Evolutionary conservation across 2,329 filamentous ascomycete genomes (phyloP), one percentile per base, ranked within the genome.

Genomic region (Sporothrix curviconia): DNA sequence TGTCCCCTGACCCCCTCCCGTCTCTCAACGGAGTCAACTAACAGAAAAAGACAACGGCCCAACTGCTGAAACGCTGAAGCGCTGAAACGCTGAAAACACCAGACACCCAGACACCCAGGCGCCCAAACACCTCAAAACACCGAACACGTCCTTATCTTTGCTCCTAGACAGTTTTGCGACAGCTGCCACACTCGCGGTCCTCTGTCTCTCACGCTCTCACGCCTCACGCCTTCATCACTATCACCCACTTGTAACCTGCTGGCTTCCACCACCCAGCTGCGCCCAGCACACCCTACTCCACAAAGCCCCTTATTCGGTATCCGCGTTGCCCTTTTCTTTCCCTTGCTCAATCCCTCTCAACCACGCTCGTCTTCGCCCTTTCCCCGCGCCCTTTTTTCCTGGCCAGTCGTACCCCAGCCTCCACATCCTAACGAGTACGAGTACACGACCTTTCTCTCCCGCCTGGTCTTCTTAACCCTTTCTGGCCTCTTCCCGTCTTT

Each of bases 401-500:
- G 28, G n/a, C n/a, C n/a, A n/a, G n/a, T n/a, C n/a, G n/a, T n/a
- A n/a, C n/a, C 28, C 39, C 40, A 50, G 53, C 43, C 39, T 50
- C 34, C 56, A 40, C 49, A 36, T 46, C 36, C 37, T 25, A 40
- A 36, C 25, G 49, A 4, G 22, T n/a, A n/a, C n/a, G n/a, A n/a
- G n/a, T n/a, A n/a, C n/a, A n/a, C n/a, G n/a, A n/a, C n/a, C 25
- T 34, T 50, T 46, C 47, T 53, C 40, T 49, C 42, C 34, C 42
- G 34, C 50, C 32, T 17, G 15, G 22, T 40, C 28, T 54, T 58
- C 40, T 51, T 30, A 39, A 28, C 57, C 46, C 52, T 59, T 47
- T 50, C 47, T 57, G 49, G 25, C 55, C 32, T 47, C 39, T 53
- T 58, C 34, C 28, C 40, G 19, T 19, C 19, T 36, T 44, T 34